Evolutionary conservation across 2,329 filamentous ascomycete genomes (phyloP).

Genomic region (Colletotrichum zoysiae): DNA sequence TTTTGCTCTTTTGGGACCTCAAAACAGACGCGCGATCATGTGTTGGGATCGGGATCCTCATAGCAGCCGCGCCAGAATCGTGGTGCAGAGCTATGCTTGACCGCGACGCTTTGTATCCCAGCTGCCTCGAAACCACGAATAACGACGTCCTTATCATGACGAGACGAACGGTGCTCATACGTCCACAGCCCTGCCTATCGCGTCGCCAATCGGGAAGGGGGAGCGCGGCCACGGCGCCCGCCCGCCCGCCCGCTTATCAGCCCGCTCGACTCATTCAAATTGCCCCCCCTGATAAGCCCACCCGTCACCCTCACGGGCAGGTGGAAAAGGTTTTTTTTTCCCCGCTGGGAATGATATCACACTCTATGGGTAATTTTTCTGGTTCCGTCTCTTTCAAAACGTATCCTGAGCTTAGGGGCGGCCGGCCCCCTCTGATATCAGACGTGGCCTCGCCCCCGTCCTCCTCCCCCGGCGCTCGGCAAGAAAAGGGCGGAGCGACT

Average conservation of each 20-base stretch:
- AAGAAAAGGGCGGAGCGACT: background rate
- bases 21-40: background rate
- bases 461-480: background rate
- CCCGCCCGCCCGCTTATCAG: conserved; percentile 3
- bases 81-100: background rate
- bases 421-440: background rate
- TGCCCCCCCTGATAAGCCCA: conserved; percentile 6
- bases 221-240: background rate
- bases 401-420: background rate
- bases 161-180: too few species aligned
- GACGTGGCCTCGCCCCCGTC: too few species aligned
- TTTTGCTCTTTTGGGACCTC: background rate
- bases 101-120: background rate
- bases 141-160: background rate
- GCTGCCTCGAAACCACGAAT: background rate
- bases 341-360: too few species aligned
- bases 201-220: background rate
- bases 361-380: background rate
- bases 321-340: background rate
- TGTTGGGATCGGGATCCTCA: background rate
- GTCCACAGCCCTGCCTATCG: background rate
- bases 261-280: conserved; percentile 7
- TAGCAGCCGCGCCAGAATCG: background rate
- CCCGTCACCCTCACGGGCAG: background rate
- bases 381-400: background rate